Evolutionary conservation across 257 asterid genomes (phyloP).

Genomic region (Verbascum thapsus): DNA sequence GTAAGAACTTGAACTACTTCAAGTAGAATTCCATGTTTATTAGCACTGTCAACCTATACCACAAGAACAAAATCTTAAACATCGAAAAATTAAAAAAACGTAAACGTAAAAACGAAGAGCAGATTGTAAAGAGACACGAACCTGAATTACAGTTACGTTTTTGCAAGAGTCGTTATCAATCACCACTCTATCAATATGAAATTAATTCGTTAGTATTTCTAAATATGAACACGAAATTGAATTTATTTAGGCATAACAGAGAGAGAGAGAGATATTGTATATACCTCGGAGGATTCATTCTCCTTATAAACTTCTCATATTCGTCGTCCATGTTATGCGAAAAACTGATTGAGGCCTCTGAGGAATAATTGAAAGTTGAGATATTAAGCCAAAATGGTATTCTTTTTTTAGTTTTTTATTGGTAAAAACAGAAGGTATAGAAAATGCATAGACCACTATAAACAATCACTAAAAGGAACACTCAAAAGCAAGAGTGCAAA

Average conservation of each 20-base stretch:
- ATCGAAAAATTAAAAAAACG: not conserved
- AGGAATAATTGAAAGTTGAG: constrained; percentile 27
- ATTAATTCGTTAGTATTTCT: constrained; percentile 4
- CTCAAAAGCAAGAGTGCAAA: no score
- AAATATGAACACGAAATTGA: no score
- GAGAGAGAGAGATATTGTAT: not conserved
- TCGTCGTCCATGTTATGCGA: constrained; percentile 86
- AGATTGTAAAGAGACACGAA: constrained; percentile 6
- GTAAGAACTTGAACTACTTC: constrained; percentile 94
- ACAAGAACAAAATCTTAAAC: not conserved
- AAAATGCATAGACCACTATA: not conserved
- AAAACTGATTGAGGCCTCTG: constrained; percentile 63
- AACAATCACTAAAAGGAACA: constrained; percentile 42
- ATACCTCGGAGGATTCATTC: constrained; percentile 96
- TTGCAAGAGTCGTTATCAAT: constrained; percentile 90
- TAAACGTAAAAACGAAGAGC: constrained; percentile 9
- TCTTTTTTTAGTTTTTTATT: not conserved
- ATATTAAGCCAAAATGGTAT: constrained; percentile 25
- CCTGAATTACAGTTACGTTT: constrained; percentile 88
- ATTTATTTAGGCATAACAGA: not conserved
- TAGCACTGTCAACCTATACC: constrained; percentile 92
- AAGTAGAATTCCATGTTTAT: constrained; percentile 86
- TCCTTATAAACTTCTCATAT: constrained; percentile 78
- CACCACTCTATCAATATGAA: constrained; percentile 63
- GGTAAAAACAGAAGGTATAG: constrained; percentile 13